phyloP scores from a whole-genome alignment of 805 yeast species.

The Suhomyces sp. region DNA sequence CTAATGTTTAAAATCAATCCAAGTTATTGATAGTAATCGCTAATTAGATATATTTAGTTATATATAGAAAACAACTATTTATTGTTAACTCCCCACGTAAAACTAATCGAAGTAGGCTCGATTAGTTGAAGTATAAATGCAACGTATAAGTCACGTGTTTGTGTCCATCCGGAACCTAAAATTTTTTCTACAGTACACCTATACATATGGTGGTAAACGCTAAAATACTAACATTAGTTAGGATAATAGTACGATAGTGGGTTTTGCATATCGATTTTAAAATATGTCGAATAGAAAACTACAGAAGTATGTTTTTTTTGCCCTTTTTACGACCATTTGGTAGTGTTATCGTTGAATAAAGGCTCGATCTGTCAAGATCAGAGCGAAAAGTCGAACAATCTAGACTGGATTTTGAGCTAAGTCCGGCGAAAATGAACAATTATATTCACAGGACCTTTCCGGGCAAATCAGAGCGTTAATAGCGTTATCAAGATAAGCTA shows the following conservation, averaged over 20 bases:
- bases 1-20: slow-evolving; percentile 1
- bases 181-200: slow-evolving; percentile 8
- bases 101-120: not conserved
- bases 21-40: not conserved
- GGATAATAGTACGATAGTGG: not conserved
- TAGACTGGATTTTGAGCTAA: not conserved
- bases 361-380: not conserved
- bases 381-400: not conserved
- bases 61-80: not conserved
- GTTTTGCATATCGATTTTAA: not conserved
- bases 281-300: slow-evolving; percentile 32
- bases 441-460: not conserved
- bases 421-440: not conserved
- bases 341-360: not conserved
- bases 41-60: slow-evolving; percentile 1
- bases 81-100: not conserved
- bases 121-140: not conserved
- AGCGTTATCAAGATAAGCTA: not conserved
- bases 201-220: not conserved
- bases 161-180: slow-evolving; percentile 13
- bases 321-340: not conserved
- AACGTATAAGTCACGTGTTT: slow-evolving; percentile 3
- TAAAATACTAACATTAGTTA: not conserved
- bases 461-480: not conserved
- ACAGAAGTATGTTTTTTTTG: slow-evolving; percentile 30